Conservation (phyloP, 352 stramenopile genomes). For the Elongisporangium anandrum region DNA sequence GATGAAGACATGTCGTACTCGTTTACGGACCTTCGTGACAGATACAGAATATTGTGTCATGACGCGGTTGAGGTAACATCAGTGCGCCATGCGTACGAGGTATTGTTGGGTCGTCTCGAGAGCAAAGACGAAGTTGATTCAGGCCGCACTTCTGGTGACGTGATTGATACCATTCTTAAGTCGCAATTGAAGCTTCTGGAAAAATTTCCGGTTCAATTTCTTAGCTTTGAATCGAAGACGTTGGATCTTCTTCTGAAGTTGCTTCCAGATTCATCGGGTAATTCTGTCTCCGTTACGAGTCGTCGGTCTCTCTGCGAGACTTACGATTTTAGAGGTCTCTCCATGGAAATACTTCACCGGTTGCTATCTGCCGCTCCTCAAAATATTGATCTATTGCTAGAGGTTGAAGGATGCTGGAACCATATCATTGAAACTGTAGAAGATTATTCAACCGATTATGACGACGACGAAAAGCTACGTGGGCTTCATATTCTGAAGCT, state of each 20-base stretch:
- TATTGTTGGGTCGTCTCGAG: constrained; percentile 42
- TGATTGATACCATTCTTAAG: constrained; percentile 67
- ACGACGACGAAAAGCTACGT: not conserved
- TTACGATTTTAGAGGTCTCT: constrained; percentile 15
- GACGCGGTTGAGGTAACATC: constrained; percentile 36
- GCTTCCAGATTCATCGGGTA: constrained; percentile 4
- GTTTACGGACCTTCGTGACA: constrained; percentile 42
- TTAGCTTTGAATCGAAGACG: constrained; percentile 66
- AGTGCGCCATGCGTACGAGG: constrained; percentile 58
- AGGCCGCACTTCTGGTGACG: constrained; percentile 56
- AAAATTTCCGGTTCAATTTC: constrained; percentile 77
- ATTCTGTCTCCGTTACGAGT: not conserved
- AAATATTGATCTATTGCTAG: constrained; percentile 39
- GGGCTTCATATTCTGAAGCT: constrained; percentile 28
- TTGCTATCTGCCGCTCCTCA: constrained; percentile 38
- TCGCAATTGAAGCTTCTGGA: constrained; percentile 60
- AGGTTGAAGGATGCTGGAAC: constrained; percentile 43
- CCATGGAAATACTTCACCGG: constrained; percentile 33
- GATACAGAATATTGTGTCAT: constrained; percentile 64
- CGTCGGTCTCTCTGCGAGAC: not conserved
- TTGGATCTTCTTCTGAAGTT: constrained; percentile 48
- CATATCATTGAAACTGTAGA: constrained; percentile 43
- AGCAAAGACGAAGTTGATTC: constrained; percentile 44
- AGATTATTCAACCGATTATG: constrained; percentile 5
- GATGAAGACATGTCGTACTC: constrained; percentile 35